phyloP scores from a whole-genome alignment of 805 yeast genomes.

The Starmerella apicola region DNA sequence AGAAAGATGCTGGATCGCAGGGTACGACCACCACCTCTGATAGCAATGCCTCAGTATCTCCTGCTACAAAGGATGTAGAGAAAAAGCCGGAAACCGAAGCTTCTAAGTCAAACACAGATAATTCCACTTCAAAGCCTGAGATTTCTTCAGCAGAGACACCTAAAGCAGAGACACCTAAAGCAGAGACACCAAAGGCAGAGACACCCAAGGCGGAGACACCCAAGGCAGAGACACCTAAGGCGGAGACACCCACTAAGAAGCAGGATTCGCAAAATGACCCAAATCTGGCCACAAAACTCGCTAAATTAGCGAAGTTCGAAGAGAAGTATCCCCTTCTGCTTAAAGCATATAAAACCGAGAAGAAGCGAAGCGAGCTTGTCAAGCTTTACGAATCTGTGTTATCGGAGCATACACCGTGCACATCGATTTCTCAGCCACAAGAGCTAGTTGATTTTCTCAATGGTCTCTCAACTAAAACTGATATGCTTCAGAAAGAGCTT shows the following conservation, averaged over 20 bases:
- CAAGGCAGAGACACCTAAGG: constrained; percentile 2
- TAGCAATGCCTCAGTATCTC: not conserved
- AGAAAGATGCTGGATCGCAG: not conserved
- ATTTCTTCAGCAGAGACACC: not conserved
- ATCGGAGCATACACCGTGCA: constrained; percentile 69
- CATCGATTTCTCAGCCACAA: constrained; percentile 60
- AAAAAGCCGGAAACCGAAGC: not conserved
- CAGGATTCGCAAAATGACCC: not conserved
- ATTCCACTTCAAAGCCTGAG: not conserved
- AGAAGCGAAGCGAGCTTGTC: constrained; percentile 49
- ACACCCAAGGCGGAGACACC: not conserved
- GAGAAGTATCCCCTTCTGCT: constrained; percentile 73
- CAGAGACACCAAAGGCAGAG: not conserved
- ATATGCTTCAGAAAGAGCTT: constrained; percentile 54
- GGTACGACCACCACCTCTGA: too few species aligned
- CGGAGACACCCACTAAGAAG: constrained; percentile 3
- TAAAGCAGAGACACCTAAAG: not conserved
- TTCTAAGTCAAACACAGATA: not conserved
- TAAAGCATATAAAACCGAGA: constrained; percentile 76
- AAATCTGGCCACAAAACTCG: constrained; percentile 16
- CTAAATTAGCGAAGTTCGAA: constrained; percentile 46
- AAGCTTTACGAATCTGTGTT: constrained; percentile 52
- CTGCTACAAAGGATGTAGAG: not conserved
- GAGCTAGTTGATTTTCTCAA: constrained; percentile 56
- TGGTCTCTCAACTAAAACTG: constrained; percentile 47